Conservation (phyloP, 441 rosid genomes). For the Pelargonium fulgidum region DNA sequence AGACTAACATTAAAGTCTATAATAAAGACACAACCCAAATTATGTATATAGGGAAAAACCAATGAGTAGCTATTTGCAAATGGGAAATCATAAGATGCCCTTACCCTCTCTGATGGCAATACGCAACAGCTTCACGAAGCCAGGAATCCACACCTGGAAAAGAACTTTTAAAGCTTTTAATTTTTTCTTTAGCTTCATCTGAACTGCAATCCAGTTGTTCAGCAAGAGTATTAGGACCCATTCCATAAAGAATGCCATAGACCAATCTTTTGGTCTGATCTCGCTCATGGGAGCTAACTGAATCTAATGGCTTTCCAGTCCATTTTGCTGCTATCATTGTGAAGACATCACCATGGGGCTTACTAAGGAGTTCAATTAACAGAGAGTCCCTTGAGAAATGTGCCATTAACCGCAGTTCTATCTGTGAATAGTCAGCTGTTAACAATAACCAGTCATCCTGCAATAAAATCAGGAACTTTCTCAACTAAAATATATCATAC, state of each 20-base stretch:
- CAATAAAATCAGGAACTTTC: conserved; percentile 20
- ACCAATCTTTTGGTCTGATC: conserved; percentile 90
- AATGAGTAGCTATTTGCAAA: conserved; percentile 3
- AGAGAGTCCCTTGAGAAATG: conserved; percentile 83
- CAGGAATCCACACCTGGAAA: conserved; percentile 88
- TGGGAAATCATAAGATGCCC: conserved; percentile 19
- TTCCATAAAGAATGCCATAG: conserved; percentile 95
- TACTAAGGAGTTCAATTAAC: conserved; percentile 65
- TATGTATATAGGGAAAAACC: neutral
- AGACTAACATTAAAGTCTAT: neutral
- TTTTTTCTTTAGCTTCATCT: conserved; percentile 81
- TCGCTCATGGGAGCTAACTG: conserved; percentile 59
- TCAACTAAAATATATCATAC: neutral
- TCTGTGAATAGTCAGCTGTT: conserved; percentile 96
- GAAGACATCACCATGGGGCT: conserved; percentile 82
- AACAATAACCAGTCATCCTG: conserved; percentile 93
- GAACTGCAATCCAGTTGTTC: conserved; percentile 79
- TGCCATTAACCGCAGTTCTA: conserved; percentile 90
- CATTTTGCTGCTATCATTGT: conserved; percentile 85
- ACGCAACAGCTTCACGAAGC: conserved; percentile 62
- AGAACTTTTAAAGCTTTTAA: conserved; percentile 64
- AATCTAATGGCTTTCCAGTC: conserved; percentile 66
- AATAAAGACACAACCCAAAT: neutral
- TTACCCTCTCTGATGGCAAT: conserved; percentile 81
- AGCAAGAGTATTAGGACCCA: conserved; percentile 88